Conservation (phyloP, 2,329 filamentous ascomycete genomes). For the Diaporthe humulicola region DNA sequence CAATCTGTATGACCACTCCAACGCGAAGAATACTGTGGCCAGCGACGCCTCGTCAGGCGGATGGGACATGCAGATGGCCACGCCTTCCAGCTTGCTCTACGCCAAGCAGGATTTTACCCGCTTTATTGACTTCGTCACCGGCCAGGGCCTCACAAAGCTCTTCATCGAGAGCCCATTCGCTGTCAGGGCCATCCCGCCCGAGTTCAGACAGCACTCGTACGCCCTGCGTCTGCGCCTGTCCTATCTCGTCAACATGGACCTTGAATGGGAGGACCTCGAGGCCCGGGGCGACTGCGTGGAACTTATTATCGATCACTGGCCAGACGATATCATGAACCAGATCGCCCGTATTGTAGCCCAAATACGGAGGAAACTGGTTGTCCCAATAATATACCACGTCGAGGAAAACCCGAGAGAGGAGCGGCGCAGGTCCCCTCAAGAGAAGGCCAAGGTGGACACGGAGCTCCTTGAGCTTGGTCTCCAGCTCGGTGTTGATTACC, state of each 20-base stretch:
- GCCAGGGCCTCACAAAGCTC: slow-evolving; percentile 63
- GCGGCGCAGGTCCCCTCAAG: slow-evolving; percentile 52
- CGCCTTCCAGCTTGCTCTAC: slow-evolving; percentile 69
- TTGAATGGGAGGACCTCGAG: slow-evolving; percentile 66
- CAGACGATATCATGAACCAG: slow-evolving; percentile 59
- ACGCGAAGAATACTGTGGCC: slow-evolving; percentile 46
- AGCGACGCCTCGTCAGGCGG: slow-evolving; percentile 37
- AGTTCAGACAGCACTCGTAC: slow-evolving; percentile 71
- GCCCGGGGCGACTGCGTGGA: slow-evolving; percentile 72
- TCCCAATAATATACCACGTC: slow-evolving; percentile 70
- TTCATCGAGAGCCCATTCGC: slow-evolving; percentile 73
- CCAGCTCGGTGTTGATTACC: slow-evolving; percentile 75
- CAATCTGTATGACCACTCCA: slow-evolving; percentile 69
- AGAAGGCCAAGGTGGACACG: slow-evolving; percentile 62
- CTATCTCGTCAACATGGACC: slow-evolving; percentile 64
- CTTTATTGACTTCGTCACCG: slow-evolving; percentile 70
- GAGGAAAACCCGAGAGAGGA: slow-evolving; percentile 63
- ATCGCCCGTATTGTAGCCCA: slow-evolving; percentile 69
- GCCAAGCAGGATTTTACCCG: slow-evolving; percentile 72
- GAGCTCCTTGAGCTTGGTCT: slow-evolving; percentile 73
- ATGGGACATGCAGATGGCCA: slow-evolving; percentile 50
- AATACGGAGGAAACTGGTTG: slow-evolving; percentile 67
- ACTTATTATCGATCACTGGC: slow-evolving; percentile 71
- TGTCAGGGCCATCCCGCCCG: slow-evolving; percentile 69
- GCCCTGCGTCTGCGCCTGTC: slow-evolving; percentile 73